Percentiles rank a stretch among this genome's conserved stretches.
These are phyloP conservation scores for Hypericum perforatum DNA, from an alignment of 345 rosid species.

Conservation along the genomic window DNA sequence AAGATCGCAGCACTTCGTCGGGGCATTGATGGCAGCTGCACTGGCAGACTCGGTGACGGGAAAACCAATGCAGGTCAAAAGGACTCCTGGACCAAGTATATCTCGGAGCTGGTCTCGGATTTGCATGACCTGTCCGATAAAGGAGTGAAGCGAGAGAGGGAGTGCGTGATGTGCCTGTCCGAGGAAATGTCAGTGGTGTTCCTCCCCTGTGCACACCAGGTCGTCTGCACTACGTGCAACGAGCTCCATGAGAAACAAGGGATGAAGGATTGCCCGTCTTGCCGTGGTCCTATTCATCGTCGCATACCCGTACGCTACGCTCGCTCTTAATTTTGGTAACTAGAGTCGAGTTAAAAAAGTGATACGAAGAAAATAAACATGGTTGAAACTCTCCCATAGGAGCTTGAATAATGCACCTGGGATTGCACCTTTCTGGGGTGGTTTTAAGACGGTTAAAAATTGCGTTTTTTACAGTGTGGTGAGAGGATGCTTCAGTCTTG, in stretches of 20 bases:
- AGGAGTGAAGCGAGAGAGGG: slow-evolving; percentile 66
- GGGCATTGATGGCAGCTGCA: slow-evolving; percentile 49
- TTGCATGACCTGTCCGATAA: slow-evolving; percentile 22
- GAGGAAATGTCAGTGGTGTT: slow-evolving; percentile 51
- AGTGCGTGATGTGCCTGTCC: slow-evolving; percentile 86
- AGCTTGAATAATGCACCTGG: no score
- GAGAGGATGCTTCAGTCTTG: no score
- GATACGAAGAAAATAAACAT: no score
- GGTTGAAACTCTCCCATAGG: no score
- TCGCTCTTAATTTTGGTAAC: slow-evolving; percentile 22
- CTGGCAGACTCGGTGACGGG: slow-evolving; percentile 23
- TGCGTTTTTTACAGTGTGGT: no score
- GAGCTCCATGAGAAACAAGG: slow-evolving; percentile 56
- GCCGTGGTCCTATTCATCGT: slow-evolving; percentile 40
- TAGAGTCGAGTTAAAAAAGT: slow-evolving; percentile 10
- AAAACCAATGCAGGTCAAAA: slow-evolving; percentile 19
- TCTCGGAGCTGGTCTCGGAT: slow-evolving; percentile 24
- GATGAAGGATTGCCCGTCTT: slow-evolving; percentile 65
- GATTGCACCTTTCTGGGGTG: no score
- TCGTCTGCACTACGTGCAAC: slow-evolving; percentile 43
- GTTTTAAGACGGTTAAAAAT: no score
- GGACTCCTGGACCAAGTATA: slow-evolving; percentile 16
- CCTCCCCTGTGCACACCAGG: slow-evolving; percentile 54
- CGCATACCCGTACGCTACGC: slow-evolving; percentile 36
- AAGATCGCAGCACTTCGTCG: slow-evolving; percentile 57